A percentile compares a stretch with the other conserved stretches of the same genome.
Evolutionary conservation across 2,329 filamentous ascomycete species (phyloP).

Genomic region (Stemphylium lycopersici): DNA sequence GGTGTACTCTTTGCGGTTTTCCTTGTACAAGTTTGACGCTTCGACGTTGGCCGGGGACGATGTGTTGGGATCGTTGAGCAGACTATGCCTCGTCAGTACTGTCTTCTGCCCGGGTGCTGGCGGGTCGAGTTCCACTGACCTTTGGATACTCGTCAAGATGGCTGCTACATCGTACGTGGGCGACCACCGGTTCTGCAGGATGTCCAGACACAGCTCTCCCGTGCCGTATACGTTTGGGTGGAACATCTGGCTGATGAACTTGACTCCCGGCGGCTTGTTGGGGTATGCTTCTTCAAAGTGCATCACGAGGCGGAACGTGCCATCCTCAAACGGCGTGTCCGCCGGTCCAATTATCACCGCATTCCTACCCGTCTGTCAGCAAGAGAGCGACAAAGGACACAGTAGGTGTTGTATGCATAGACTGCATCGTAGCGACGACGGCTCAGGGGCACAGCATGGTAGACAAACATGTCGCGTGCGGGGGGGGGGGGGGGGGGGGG

Average conservation of each 20-base stretch:
- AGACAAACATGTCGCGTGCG: constrained; percentile 35
- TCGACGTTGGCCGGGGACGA: constrained; percentile 97
- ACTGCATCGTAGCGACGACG: background rate
- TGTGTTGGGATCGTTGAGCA: constrained; percentile 98
- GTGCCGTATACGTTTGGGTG: constrained; percentile 98
- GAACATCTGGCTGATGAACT: constrained; percentile 99
- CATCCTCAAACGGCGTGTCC: constrained; percentile 97
- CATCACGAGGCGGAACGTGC: constrained; percentile 97
- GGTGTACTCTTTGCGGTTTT: constrained; percentile 94
- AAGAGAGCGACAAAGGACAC: background rate
- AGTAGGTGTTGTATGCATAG: background rate
- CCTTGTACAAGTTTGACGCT: constrained; percentile 97
- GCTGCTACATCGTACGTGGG: constrained; percentile 98
- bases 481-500: constrained; percentile 22
- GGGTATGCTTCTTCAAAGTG: constrained; percentile 99
- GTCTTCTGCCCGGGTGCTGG: background rate
- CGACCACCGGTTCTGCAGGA: constrained; percentile 97
- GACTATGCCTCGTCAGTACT: constrained; percentile 59
- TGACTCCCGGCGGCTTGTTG: constrained; percentile 96
- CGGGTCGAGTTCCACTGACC: constrained; percentile 58
- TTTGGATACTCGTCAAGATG: constrained; percentile 96
- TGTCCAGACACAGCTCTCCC: constrained; percentile 94
- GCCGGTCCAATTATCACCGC: constrained; percentile 97
- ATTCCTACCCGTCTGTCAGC: constrained; percentile 69
- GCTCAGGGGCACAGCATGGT: background rate